Conservation (phyloP, 129 eudicot species). For the Calendula officinalis region DNA sequence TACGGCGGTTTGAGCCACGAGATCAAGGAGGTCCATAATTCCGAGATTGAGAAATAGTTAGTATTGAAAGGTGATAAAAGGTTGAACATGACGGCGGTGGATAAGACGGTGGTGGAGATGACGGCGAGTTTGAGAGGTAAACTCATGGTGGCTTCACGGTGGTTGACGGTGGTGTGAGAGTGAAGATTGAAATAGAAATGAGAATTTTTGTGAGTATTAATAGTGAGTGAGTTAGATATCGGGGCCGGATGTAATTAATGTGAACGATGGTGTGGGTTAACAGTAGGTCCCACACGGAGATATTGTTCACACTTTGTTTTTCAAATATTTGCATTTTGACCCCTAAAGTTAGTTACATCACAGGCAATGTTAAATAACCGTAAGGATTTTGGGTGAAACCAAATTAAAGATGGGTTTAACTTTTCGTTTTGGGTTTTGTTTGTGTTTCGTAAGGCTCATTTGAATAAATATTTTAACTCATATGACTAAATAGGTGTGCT, state of each 20-base stretch:
- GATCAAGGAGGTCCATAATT: conserved; percentile 43
- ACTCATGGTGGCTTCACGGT: conserved; percentile 18
- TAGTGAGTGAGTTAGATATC: conserved; percentile 21
- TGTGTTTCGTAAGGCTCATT: too few species aligned
- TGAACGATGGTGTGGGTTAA: conserved; percentile 25
- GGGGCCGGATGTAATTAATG: conserved; percentile 28
- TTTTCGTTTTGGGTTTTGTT: too few species aligned
- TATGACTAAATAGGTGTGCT: too few species aligned
- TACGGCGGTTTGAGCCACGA: conserved; percentile 83
- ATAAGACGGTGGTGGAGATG: conserved; percentile 52
- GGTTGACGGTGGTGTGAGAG: conserved; percentile 17
- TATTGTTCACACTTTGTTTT: conserved; percentile 25
- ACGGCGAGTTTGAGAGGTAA: conserved; percentile 44
- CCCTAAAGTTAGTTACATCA: neutral
- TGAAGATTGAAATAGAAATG: conserved; percentile 7
- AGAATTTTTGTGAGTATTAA: neutral
- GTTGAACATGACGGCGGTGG: conserved; percentile 52
- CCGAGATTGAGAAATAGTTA: conserved; percentile 30
- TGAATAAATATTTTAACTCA: too few species aligned
- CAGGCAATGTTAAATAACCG: too few species aligned
- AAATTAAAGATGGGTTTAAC: too few species aligned
- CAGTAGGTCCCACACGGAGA: conserved; percentile 19
- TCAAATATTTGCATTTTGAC: neutral
- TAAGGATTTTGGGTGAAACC: too few species aligned
- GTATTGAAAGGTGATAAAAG: conserved; percentile 36